phyloP scores from a whole-genome alignment of 73 alveolate genomes.

The Tetrahymena thermophila region DNA sequence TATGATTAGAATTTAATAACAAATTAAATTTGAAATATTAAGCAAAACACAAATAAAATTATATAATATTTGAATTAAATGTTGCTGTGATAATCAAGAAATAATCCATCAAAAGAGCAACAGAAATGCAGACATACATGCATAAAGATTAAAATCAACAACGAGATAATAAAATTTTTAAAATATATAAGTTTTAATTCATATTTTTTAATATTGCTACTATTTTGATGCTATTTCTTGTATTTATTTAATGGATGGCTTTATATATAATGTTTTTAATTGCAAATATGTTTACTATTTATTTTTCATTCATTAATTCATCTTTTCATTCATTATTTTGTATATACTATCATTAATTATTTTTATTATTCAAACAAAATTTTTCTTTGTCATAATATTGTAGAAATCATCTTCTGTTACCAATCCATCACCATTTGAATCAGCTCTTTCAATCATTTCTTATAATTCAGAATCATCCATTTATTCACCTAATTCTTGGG shows the following conservation, averaged over 20 bases:
- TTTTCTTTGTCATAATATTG: conserved; percentile 64
- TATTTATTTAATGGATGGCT: not conserved
- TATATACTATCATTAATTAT: not conserved
- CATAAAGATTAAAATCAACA: too few relatives aligned
- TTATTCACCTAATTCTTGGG: conserved; percentile 77
- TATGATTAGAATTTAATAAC: not conserved
- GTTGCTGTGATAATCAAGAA: not conserved
- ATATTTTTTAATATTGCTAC: too few relatives aligned
- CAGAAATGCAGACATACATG: not conserved
- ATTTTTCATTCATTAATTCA: too few relatives aligned
- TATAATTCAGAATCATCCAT: conserved; percentile 72
- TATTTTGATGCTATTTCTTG: not conserved
- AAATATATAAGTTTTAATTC: too few relatives aligned
- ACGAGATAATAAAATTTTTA: not conserved
- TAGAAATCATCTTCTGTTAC: conserved; percentile 82
- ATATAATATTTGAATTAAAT: not conserved
- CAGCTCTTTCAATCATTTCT: conserved; percentile 87
- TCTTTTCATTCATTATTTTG: not conserved
- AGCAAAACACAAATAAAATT: not conserved
- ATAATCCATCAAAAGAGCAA: not conserved
- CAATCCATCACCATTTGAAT: conserved; percentile 77
- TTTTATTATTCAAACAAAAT: conserved; percentile 21
- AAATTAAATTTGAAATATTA: not conserved
- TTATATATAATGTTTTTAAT: too few relatives aligned
- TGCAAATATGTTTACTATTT: not conserved